Conservation (phyloP, 306 rosid genomes). For the Gillenia trifoliata region DNA sequence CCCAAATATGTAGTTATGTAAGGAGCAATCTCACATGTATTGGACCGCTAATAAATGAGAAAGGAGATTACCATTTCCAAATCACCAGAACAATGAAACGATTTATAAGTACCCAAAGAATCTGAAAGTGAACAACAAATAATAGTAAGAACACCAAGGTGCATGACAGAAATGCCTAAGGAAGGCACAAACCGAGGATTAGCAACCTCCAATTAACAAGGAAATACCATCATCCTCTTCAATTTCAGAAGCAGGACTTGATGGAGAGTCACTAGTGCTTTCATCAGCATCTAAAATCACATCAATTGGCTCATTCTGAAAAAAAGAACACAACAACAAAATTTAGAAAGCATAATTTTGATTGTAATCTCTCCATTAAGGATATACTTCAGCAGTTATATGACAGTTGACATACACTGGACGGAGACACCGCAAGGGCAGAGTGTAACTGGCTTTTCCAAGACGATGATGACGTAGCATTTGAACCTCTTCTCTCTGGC, state of each 20-base stretch:
- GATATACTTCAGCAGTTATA: conserved; percentile 5
- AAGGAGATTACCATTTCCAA: conserved; percentile 48
- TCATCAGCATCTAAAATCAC: conserved; percentile 48
- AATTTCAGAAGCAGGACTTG: conserved; percentile 53
- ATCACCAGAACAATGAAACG: conserved; percentile 29
- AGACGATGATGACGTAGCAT: conserved; percentile 20
- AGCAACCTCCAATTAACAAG: conserved; percentile 17
- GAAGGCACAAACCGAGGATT: conserved; percentile 12
- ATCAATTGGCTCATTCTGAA: conserved; percentile 53
- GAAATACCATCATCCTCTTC: conserved; percentile 49
- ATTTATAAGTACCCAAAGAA: conserved; percentile 34
- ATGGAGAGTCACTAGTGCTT: conserved; percentile 40
- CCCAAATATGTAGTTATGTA: background rate
- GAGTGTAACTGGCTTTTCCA: conserved; percentile 34
- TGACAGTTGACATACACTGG: conserved; percentile 45
- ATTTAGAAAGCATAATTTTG: background rate
- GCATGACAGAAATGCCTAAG: conserved; percentile 6
- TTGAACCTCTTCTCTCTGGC: conserved; percentile 31
- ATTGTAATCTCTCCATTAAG: conserved; percentile 10
- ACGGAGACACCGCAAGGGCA: conserved; percentile 39
- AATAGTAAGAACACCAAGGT: conserved; percentile 20
- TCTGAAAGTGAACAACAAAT: conserved; percentile 47
- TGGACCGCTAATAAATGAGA: background rate
- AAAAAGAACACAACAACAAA: conserved; percentile 2
- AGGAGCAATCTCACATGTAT: background rate